Conservation (phyloP, 768 basidiomycete genomes). For the Termitomyces sp. region DNA sequence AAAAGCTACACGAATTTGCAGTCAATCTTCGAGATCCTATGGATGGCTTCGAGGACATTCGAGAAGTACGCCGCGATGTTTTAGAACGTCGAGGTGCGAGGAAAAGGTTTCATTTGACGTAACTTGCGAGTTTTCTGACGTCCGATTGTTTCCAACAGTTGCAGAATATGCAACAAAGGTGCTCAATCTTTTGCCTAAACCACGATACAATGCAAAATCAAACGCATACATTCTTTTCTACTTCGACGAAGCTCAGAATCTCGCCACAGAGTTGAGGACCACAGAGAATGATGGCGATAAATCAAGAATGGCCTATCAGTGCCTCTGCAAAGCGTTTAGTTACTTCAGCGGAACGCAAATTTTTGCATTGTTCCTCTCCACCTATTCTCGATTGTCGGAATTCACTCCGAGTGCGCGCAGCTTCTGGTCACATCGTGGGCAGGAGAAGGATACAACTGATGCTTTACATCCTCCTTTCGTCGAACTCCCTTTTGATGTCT, state of each 20-base stretch:
- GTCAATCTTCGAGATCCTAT: neutral
- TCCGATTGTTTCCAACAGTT: too few species aligned
- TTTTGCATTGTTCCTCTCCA: neutral
- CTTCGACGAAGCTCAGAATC: slow-evolving; percentile 1
- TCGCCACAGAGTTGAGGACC: neutral
- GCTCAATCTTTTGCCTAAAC: neutral
- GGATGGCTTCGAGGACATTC: too few species aligned
- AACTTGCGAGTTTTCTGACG: neutral
- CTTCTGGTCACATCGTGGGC: neutral
- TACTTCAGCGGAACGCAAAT: neutral
- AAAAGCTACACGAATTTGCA: neutral
- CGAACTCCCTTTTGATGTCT: neutral
- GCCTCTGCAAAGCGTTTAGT: slow-evolving; percentile 1
- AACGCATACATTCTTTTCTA: neutral
- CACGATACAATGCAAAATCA: neutral
- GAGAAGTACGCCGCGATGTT: neutral
- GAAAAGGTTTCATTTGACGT: too few species aligned
- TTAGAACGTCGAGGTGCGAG: too few species aligned
- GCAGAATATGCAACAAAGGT: neutral
- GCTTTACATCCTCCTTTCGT: neutral
- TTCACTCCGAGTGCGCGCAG: neutral
- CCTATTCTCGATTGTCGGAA: neutral
- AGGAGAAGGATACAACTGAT: neutral
- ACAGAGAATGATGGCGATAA: neutral
- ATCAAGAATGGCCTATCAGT: slow-evolving; percentile 1